Base-by-base conservation (phyloP, 2,329 filamentous ascomycete genomes). In the Thielaviopsis ethacetica region DNA sequence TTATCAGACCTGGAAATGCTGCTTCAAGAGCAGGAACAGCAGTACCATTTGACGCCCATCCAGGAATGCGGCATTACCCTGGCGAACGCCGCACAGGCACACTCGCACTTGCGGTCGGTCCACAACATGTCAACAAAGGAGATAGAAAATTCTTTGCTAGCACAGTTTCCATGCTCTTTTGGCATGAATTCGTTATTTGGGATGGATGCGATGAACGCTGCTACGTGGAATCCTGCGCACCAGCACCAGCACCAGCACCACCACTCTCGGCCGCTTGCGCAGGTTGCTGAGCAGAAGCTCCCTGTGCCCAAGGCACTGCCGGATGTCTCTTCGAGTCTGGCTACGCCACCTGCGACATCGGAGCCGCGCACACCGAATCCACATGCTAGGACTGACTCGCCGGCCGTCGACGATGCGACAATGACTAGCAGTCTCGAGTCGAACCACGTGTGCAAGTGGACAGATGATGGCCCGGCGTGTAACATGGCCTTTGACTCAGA, bases 401-500 rank as follows among this genome's bases (percentile, higher is more conserved):
- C 38, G 15, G 38, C 12, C 30, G 50, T 50, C 2, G 54, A 56
- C 10, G 54, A 56, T 53, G 50, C 13, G 22, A 53, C 44, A 13
- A 34, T 15, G 22, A 56, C 41, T 15, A 47, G 22, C n/a, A 26
- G 17, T 17, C 41, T 27, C 38, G 47, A 41, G 9, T 41, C 38
- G n/a, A 27, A n/a, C 7, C 53, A 59, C 21, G 27, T 19, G 15
- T 61, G 59, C 19, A 27, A 56, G 15, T 61, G 59, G 59, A 17
- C 62, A 17, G 26, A 58, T 12, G 60, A 64, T 5, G 67, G 65
- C 1, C 55, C 62, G 9, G 57, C 68, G 10, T 75, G 72, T 57
- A 66, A 65, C 9, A 62, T 66, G 53, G 64, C 65, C 0, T 79
- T 77, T 62, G 65, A 67, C 1, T 69, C 72, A 26, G 71, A 77